Conservation (phyloP, 768 basidiomycete genomes). For the Rhizopogon sp. region DNA sequence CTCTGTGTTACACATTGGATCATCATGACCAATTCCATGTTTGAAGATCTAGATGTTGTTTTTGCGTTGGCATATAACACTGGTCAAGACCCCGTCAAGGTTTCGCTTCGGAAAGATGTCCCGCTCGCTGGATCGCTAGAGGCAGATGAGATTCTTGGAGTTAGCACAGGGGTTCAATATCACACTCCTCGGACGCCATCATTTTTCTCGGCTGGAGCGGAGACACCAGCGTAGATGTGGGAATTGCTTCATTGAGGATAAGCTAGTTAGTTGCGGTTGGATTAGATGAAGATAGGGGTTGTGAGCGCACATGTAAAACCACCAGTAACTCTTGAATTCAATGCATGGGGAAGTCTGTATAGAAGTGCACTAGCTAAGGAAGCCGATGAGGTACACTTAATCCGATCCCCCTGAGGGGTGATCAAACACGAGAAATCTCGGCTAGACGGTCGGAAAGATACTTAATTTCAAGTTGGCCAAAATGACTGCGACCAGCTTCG, state of each 20-base stretch:
- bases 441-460: too few species aligned
- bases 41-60: constrained; percentile 28
- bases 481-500: too few species aligned
- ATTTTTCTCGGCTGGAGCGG: not conserved
- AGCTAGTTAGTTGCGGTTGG: not conserved
- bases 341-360: not conserved
- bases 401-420: too few species aligned
- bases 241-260: not conserved
- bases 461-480: too few species aligned
- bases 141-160: constrained; percentile 29
- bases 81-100: constrained; percentile 28
- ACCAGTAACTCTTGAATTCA: not conserved
- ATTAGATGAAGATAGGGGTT: not conserved
- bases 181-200: not conserved
- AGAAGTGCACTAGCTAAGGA: not conserved
- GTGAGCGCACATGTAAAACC: not conserved
- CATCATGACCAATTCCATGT: not conserved
- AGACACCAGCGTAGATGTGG: not conserved
- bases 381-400: too few species aligned
- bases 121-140: constrained; percentile 29
- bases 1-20: not conserved
- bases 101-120: constrained; percentile 28
- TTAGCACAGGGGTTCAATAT: constrained; percentile 5
- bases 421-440: too few species aligned
- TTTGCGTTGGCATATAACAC: constrained; percentile 30